phyloP scores from a whole-genome alignment of 495 filamentous ascomycete species.

The Penicillium angulare region DNA sequence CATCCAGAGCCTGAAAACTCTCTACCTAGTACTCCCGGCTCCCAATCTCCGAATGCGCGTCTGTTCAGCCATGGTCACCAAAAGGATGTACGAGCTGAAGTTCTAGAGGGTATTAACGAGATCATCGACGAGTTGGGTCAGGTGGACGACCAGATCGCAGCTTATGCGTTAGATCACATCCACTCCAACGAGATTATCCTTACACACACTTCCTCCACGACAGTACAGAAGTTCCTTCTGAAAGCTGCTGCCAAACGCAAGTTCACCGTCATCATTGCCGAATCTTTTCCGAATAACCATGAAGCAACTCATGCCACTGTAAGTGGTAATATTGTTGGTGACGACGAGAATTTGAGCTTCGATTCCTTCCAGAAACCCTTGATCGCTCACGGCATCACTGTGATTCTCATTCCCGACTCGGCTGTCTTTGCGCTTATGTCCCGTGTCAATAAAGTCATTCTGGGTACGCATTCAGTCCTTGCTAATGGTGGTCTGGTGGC shows the following conservation, averaged over 20 bases:
- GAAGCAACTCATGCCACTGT: constrained; percentile 57
- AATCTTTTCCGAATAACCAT: constrained; percentile 68
- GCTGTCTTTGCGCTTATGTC: constrained; percentile 90
- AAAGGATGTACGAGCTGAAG: constrained; percentile 77
- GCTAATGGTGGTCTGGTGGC: constrained; percentile 83
- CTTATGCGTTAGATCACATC: constrained; percentile 82
- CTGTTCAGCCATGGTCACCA: constrained; percentile 30
- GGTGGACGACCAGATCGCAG: constrained; percentile 85
- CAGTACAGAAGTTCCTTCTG: constrained; percentile 81
- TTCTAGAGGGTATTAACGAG: constrained; percentile 83
- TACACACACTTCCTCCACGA: constrained; percentile 75
- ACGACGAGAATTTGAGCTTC: constrained; percentile 49
- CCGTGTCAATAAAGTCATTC: constrained; percentile 88
- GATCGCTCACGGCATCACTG: constrained; percentile 70
- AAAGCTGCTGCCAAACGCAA: constrained; percentile 80
- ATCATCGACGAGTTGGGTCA: constrained; percentile 88
- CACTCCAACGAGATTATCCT: constrained; percentile 87
- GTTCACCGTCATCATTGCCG: constrained; percentile 83
- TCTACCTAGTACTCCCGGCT: constrained; percentile 44
- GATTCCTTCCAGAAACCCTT: constrained; percentile 72
- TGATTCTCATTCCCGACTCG: constrained; percentile 78
- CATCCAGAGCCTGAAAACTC: constrained; percentile 49
- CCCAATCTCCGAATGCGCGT: constrained; percentile 40
- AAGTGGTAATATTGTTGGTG: constrained; percentile 44
- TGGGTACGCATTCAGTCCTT: constrained; percentile 80